Conservation (phyloP, 2,329 filamentous ascomycete species). For the Botrytis cinerea region DNA sequence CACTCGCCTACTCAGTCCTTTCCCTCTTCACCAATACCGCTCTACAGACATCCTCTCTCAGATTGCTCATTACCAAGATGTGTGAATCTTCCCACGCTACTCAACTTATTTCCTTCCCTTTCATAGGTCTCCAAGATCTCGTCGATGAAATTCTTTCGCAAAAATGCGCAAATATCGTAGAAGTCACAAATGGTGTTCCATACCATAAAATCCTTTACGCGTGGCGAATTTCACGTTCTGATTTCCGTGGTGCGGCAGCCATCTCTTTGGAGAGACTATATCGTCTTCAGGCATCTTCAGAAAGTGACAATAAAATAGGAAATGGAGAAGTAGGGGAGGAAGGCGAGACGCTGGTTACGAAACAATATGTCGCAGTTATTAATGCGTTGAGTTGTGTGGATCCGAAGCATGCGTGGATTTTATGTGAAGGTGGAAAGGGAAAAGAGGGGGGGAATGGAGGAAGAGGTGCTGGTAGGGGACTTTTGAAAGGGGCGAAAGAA, state of each 20-base stretch:
- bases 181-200: constrained; percentile 64
- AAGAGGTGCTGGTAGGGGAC: not conserved
- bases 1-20: constrained; percentile 79
- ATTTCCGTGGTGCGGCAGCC: constrained; percentile 78
- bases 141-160: constrained; percentile 78
- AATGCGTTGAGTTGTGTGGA: constrained; percentile 89
- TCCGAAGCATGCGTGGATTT: constrained; percentile 79
- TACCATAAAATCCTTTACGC: constrained; percentile 91
- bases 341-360: constrained; percentile 65
- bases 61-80: constrained; percentile 69
- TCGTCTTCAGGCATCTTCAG: constrained; percentile 59
- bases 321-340: constrained; percentile 57
- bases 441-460: constrained; percentile 34
- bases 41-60: constrained; percentile 71
- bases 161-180: constrained; percentile 68
- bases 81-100: constrained; percentile 65
- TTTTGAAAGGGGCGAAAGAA: not conserved
- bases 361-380: constrained; percentile 86
- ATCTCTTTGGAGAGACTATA: constrained; percentile 64
- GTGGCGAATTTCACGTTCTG: constrained; percentile 81
- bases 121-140: constrained; percentile 72
- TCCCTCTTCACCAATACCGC: constrained; percentile 70
- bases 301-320: constrained; percentile 55
- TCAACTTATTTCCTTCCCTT: constrained; percentile 74
- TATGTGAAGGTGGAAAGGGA: constrained; percentile 49